Evolutionary conservation across 2,329 filamentous ascomycete genomes (phyloP).

Genomic region (Ceratocystis alfenasii): DNA sequence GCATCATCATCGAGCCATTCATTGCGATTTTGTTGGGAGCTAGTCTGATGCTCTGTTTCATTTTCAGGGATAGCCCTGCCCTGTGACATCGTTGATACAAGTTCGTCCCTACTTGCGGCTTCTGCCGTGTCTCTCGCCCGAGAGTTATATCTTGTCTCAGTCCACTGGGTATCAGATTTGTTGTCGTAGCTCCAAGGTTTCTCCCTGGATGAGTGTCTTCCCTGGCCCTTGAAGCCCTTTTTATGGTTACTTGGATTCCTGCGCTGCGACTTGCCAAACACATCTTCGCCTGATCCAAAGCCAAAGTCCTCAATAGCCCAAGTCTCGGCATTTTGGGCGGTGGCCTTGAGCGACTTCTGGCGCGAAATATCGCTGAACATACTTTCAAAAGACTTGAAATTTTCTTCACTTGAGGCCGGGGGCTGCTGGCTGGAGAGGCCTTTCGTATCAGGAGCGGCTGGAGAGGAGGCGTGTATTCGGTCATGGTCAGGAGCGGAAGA

Average conservation of each 20-base stretch:
- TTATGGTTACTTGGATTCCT: neutral
- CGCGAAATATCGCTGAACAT: conserved; percentile 12
- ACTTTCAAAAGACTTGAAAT: conserved; percentile 9
- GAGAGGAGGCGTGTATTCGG: neutral
- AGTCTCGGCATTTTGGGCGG: neutral
- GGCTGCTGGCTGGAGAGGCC: neutral
- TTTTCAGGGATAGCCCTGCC: neutral
- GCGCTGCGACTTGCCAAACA: neutral
- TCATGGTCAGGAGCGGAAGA: neutral
- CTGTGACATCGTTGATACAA: too few relatives aligned
- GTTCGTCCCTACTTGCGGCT: too few relatives aligned
- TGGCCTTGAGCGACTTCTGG: conserved; percentile 11
- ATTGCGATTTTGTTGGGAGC: neutral
- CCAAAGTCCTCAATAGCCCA: conserved; percentile 21
- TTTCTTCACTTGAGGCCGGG: neutral
- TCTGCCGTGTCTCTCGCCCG: too few relatives aligned
- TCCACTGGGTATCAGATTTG: neutral
- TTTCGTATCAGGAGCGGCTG: neutral
- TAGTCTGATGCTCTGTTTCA: neutral
- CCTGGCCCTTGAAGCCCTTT: neutral
- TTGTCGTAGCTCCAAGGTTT: neutral
- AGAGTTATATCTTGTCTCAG: too few relatives aligned
- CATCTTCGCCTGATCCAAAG: conserved; percentile 15
- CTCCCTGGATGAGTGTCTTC: neutral
- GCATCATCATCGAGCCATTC: conserved; percentile 8